These are phyloP conservation scores for Galeopsis tetrahit DNA, from an alignment of 257 asterid genomes.

Conservation along the genomic window DNA sequence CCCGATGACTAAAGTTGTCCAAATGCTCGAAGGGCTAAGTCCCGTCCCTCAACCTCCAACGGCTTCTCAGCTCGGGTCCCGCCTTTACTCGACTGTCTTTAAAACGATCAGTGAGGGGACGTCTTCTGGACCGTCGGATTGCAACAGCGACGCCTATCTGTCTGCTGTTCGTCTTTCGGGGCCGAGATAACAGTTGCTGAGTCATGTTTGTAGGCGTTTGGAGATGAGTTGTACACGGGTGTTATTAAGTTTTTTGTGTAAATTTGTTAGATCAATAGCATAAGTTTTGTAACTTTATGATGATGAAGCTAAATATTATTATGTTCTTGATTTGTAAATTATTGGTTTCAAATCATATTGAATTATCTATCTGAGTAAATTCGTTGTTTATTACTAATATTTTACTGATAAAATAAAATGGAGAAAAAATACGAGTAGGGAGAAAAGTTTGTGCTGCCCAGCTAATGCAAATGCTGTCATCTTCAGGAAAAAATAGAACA, in stretches of 20 bases:
- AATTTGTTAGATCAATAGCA: slow-evolving; percentile 40
- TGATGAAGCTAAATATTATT: slow-evolving; percentile 29
- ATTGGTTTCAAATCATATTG: slow-evolving; percentile 12
- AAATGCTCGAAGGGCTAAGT: slow-evolving; percentile 90
- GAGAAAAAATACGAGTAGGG: neutral
- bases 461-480: slow-evolving; percentile 14
- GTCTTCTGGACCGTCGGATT: slow-evolving; percentile 85
- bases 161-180: slow-evolving; percentile 94
- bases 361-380: neutral
- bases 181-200: slow-evolving; percentile 67
- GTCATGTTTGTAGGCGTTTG: neutral
- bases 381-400: no score
- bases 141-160: slow-evolving; percentile 75
- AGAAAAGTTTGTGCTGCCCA: neutral
- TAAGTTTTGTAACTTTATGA: slow-evolving; percentile 45
- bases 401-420: neutral
- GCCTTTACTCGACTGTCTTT: slow-evolving; percentile 60
- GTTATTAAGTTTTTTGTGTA: slow-evolving; percentile 29
- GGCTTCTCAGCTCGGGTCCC: slow-evolving; percentile 63
- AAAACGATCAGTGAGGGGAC: slow-evolving; percentile 74
- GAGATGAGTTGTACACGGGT: slow-evolving; percentile 34
- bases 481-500: neutral
- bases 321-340: slow-evolving; percentile 45
- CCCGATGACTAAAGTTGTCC: slow-evolving; percentile 89
- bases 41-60: slow-evolving; percentile 78